Evolutionary conservation across 139 green algal species (phyloP).

Genomic region (Marvania coccoides): DNA sequence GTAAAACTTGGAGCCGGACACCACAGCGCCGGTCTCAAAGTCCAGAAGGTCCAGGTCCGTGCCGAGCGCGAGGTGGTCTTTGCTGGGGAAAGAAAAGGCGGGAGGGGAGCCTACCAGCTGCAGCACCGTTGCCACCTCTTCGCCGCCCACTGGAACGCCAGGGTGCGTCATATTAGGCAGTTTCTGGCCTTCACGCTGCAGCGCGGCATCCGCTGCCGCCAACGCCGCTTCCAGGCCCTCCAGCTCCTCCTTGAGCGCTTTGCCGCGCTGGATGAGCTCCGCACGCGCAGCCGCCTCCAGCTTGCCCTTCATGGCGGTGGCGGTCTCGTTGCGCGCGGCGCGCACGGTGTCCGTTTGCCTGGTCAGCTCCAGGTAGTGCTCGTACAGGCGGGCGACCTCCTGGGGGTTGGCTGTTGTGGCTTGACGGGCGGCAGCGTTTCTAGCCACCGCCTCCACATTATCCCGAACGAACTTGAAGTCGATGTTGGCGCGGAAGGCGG

Average conservation of each 20-base stretch:
- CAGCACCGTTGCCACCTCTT: slow-evolving; percentile 59
- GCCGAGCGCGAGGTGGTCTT: slow-evolving; percentile 77
- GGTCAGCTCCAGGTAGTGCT: slow-evolving; percentile 53
- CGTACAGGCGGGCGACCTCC: slow-evolving; percentile 77
- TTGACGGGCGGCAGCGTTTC: slow-evolving; percentile 64
- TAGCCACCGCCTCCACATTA: slow-evolving; percentile 41
- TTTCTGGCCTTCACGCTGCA: slow-evolving; percentile 87
- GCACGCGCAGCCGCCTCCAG: slow-evolving; percentile 62
- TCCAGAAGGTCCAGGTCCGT: slow-evolving; percentile 73
- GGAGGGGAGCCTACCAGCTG: slow-evolving; percentile 35
- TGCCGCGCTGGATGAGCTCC: slow-evolving; percentile 72
- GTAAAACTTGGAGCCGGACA: slow-evolving; percentile 85
- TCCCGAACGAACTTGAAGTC: slow-evolving; percentile 79
- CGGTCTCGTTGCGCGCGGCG: slow-evolving; percentile 77
- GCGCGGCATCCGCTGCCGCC: slow-evolving; percentile 42
- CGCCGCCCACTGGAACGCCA: slow-evolving; percentile 68
- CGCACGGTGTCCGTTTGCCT: slow-evolving; percentile 60
- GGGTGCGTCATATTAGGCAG: slow-evolving; percentile 92
- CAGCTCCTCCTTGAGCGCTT: slow-evolving; percentile 84
- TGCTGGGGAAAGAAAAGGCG: slow-evolving; percentile 60
- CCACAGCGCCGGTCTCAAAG: slow-evolving; percentile 77
- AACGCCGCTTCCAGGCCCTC: slow-evolving; percentile 61
- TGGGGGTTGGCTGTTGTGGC: slow-evolving; percentile 55
- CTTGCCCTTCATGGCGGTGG: slow-evolving; percentile 90
- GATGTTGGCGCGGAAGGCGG: slow-evolving; percentile 65